phyloP scores from a whole-genome alignment of 805 yeast species.

The Kazachstania psychrophila region DNA sequence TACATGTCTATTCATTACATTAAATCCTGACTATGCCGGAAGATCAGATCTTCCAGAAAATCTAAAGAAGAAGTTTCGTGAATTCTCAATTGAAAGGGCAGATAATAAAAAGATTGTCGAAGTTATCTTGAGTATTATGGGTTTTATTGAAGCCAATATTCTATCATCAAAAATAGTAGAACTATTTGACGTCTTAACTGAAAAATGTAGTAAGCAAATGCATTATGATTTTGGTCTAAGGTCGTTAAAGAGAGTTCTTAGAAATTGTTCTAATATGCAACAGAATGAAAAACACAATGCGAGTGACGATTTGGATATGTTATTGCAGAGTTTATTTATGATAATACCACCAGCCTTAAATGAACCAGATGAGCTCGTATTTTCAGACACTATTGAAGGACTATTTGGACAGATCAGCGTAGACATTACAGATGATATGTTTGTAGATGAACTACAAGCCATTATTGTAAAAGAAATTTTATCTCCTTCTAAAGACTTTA shows the following conservation, averaged over 20 bases:
- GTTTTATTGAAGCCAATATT: slow-evolving; percentile 42
- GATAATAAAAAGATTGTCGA: slow-evolving; percentile 61
- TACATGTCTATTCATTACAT: slow-evolving; percentile 76
- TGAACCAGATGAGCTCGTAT: too few species aligned
- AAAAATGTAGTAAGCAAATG: slow-evolving; percentile 39
- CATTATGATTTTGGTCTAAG: slow-evolving; percentile 92
- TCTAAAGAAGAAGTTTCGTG: slow-evolving; percentile 66
- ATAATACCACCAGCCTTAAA: slow-evolving; percentile 6
- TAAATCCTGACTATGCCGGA: slow-evolving; percentile 86
- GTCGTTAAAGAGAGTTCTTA: slow-evolving; percentile 60
- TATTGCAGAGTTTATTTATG: slow-evolving; percentile 26
- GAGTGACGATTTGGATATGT: neutral
- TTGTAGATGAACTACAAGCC: too few species aligned
- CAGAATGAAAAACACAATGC: too few species aligned
- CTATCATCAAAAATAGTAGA: slow-evolving; percentile 45
- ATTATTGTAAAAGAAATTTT: too few species aligned
- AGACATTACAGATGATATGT: too few species aligned
- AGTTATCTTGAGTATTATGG: slow-evolving; percentile 63
- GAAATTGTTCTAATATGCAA: slow-evolving; percentile 45
- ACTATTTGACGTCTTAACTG: slow-evolving; percentile 42
- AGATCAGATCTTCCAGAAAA: slow-evolving; percentile 80
- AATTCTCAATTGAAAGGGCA: slow-evolving; percentile 64
- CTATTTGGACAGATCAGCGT: too few species aligned
- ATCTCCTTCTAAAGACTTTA: slow-evolving; percentile 35
- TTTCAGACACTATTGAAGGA: too few species aligned